Evolutionary conservation across 2,329 filamentous ascomycete genomes (phyloP).

Genomic region (Stemphylium lycopersici): DNA sequence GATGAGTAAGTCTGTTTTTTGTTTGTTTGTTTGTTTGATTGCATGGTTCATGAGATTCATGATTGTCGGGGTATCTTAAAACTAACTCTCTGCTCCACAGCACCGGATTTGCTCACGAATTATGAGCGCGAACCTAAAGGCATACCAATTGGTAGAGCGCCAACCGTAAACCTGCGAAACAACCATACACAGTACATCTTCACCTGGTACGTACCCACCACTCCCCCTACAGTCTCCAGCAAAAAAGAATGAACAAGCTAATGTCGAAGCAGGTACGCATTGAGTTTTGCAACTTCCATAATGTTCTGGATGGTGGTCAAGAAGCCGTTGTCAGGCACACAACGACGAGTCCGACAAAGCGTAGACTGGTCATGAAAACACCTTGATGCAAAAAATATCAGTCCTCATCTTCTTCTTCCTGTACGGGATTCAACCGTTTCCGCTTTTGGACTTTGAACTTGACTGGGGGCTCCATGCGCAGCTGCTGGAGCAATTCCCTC

Average conservation of each 20-base stretch:
- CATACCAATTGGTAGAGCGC: slow-evolving; percentile 83
- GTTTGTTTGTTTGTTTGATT: too few species aligned
- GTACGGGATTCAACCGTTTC: slow-evolving; percentile 51
- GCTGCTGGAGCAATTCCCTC: slow-evolving; percentile 79
- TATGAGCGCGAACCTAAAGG: slow-evolving; percentile 80
- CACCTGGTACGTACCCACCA: slow-evolving; percentile 81
- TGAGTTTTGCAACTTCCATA: slow-evolving; percentile 82
- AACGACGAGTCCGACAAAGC: slow-evolving; percentile 76
- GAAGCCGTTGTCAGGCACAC: slow-evolving; percentile 77
- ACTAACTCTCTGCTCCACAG: slow-evolving; percentile 52
- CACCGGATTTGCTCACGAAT: slow-evolving; percentile 76
- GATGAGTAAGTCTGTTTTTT: slow-evolving; percentile 68
- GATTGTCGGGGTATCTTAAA: slow-evolving; percentile 40
- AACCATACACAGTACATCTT: slow-evolving; percentile 99
- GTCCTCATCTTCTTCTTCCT: slow-evolving; percentile 55
- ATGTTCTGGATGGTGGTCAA: slow-evolving; percentile 97
- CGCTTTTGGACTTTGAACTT: slow-evolving; percentile 55
- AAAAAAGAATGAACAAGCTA: slow-evolving; percentile 15
- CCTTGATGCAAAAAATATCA: not conserved
- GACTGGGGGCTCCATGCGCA: slow-evolving; percentile 66
- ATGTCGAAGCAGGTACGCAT: slow-evolving; percentile 73
- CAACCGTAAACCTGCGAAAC: slow-evolving; percentile 92
- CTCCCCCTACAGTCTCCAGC: not conserved
- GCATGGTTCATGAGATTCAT: too few species aligned
- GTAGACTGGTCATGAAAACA: slow-evolving; percentile 68